These are phyloP conservation scores for Ganoderma resinaceum DNA, from an alignment of 1,284 basidiomycete species.

Conservation along the genomic window DNA sequence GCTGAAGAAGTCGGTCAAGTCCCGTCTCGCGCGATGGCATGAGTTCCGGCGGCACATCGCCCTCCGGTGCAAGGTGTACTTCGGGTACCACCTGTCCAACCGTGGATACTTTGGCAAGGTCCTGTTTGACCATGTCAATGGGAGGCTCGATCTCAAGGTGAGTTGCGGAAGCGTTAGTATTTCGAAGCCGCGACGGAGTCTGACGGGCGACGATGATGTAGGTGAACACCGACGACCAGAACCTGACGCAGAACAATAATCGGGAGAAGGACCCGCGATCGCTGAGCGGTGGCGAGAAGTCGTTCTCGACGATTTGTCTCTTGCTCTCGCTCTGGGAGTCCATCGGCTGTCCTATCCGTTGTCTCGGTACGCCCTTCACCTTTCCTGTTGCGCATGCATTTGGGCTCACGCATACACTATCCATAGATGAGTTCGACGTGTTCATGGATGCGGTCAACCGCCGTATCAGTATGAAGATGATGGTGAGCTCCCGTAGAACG, in stretches of 20 bases:
- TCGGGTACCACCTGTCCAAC: conserved; percentile 82
- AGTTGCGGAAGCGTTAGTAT: conserved; percentile 19
- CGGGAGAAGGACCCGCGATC: conserved; percentile 82
- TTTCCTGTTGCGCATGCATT: no score
- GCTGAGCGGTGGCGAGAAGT: conserved; percentile 95
- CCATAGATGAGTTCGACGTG: conserved; percentile 87
- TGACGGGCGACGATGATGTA: conserved; percentile 31
- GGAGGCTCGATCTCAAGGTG: conserved; percentile 76
- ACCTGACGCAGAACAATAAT: conserved; percentile 62
- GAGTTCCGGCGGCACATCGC: conserved; percentile 89
- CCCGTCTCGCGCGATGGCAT: conserved; percentile 82
- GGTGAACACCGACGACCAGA: conserved; percentile 84
- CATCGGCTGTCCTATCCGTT: conserved; percentile 92
- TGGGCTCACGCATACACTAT: neutral
- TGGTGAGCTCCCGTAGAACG: conserved; percentile 58
- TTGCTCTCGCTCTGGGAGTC: conserved; percentile 95
- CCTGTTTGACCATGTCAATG: conserved; percentile 81
- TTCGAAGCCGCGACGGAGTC: neutral
- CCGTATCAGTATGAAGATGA: conserved; percentile 90
- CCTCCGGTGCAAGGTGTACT: conserved; percentile 84
- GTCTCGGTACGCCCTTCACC: conserved; percentile 72
- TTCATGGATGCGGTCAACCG: conserved; percentile 97
- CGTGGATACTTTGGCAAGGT: conserved; percentile 90
- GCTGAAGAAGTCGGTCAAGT: conserved; percentile 67
- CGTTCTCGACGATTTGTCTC: conserved; percentile 95